Evolutionary conservation across 176 grass and related monocot genomes (phyloP).

Genomic region (Panicum miliaceum): DNA sequence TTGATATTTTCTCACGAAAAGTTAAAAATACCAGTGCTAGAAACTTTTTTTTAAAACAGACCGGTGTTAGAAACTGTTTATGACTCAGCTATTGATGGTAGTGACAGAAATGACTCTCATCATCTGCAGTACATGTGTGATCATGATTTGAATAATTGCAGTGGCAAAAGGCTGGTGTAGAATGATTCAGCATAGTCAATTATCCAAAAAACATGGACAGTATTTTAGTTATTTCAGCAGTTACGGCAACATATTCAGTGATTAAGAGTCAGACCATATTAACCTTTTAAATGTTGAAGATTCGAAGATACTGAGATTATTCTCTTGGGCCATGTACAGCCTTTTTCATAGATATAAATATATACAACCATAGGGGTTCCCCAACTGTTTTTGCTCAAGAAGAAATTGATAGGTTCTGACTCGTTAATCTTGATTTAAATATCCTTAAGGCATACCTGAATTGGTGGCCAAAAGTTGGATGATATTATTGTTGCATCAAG

Average conservation of each 20-base stretch:
- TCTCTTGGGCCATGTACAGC: background rate
- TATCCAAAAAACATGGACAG: background rate
- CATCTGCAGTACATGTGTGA: background rate
- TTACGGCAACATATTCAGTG: background rate
- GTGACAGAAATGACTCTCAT: background rate
- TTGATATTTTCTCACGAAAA: background rate
- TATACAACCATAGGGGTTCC: background rate
- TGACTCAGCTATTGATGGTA: background rate
- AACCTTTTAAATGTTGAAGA: background rate
- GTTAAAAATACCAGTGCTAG: background rate
- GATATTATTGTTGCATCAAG: constrained; percentile 98
- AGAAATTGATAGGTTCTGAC: background rate
- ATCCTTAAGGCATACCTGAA: constrained; percentile 66
- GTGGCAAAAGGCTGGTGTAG: constrained; percentile 2
- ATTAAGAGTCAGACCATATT: background rate
- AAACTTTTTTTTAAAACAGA: background rate
- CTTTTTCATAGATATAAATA: background rate
- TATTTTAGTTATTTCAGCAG: constrained; percentile 10
- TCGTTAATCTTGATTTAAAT: constrained; percentile 15
- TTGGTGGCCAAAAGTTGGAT: constrained; percentile 95
- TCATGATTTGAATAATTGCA: constrained; percentile 21
- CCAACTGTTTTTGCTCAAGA: background rate
- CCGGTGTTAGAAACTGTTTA: background rate
- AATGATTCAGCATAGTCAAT: background rate
- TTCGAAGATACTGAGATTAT: background rate